Base-by-base conservation (phyloP, 805 yeast genomes). In the Ascoidea rubescens region DNA sequence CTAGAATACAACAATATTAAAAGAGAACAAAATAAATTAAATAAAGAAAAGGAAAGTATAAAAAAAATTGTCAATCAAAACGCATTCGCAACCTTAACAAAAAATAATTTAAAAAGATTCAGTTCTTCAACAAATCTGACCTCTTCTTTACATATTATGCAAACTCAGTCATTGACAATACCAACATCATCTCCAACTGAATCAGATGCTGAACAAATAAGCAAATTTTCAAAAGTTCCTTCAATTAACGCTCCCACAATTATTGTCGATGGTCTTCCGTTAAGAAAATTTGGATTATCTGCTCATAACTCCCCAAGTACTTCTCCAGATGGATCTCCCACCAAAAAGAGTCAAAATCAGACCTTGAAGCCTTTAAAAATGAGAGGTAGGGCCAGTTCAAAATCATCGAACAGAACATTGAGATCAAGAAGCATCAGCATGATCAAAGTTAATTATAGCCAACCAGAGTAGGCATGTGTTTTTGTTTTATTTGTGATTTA, bases 201-300 rank as follows among this genome's bases (percentile, higher is more conserved):
- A 45, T 12, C 10, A 10, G n/a, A 14, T n/a, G 45, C 45, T 21
- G 28, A 21, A 21, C 28, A 21, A 21, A 21, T 21, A 21, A 3
- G 28, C 2, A 21, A 21, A 21, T 21, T 21, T 21, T 37, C 43
- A 37, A 14, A 37, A 37, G 43, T 37, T 14, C 43, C 43, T 10
- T 8, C 14, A 37, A 8, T 37, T 4, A 14, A 8, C 8, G 43
- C 43, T 37, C 58, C 58, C 42, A 55, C 56, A 8, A 54, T 55
- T 31, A 50, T 55, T 52, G 58, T 55, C 5, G 56, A 55, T 21
- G 58, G 58, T 10, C 45, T 55, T 28, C 53, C 56, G 5, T 52
- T 55, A 37, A 46, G 58, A 46, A 44, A 53, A 4, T 55, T 55
- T 52, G 58, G 58, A 10, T 8, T 37, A 10, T 37, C 43, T 4